Evolutionary conservation across 495 filamentous ascomycete species (phyloP), one percentile per base, ranked within the genome.

Genomic region (Daldinia concentrica): DNA sequence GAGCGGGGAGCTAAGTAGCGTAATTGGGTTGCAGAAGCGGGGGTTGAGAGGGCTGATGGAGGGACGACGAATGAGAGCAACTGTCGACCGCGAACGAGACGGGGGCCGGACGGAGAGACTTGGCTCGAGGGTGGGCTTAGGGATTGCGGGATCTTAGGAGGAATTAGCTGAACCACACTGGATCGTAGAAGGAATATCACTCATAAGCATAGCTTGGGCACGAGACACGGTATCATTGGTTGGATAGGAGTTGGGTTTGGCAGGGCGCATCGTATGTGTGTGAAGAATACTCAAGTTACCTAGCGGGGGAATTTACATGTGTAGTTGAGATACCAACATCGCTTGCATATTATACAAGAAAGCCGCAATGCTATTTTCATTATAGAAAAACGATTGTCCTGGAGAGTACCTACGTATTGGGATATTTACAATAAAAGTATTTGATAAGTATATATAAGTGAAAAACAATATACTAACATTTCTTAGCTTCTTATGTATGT

Each of bases 21-120:
- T 98, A n/a, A 96, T 99, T 64, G 95, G 95, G 0, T 73, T 99
- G 63, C 95, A 99, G 83, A 99, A 98, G 82, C 84, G 95, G 36
- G 95, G 95, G 0, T 76, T 99, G 62, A 87, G 94, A 54, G 95
- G 95, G 0, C 79, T 99, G 76, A 97, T 98, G 95, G 95, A 99
- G 80, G 95, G 95, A 14, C 83, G 95, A 37, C 85, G 94, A 60
- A 89, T 97, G 83, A 83, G 95, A 57, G 94, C 76, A 24, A 77
- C 76, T 1, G 76, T 77, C 8, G 76, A 77, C 36, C 73, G 76
- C 17, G 76, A 77, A 56, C 76, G 76, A n/a, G 76, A 76, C 26
- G 73, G 73, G 14, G 68, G 68, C 0, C 62, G 71, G 22, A 58
- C 51, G 11, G 71, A 74, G 56, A 72, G 73, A 55, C 45, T 68